Conservation (phyloP, 23 red algal genomes). For the Gracilaria gracilis region DNA sequence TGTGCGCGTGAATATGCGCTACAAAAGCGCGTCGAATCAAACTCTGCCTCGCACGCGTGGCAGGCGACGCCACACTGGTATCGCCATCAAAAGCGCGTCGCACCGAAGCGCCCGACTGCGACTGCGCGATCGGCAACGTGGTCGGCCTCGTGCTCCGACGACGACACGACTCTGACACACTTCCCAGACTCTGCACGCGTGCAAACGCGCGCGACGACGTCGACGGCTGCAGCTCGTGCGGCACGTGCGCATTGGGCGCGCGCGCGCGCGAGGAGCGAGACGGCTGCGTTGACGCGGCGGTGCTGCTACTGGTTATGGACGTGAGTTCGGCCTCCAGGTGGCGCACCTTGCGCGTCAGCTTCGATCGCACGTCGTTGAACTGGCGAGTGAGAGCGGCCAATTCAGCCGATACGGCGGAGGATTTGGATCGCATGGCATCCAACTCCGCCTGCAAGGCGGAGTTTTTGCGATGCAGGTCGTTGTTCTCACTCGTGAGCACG, state of each 20-base stretch:
- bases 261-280: not conserved
- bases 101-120: too few relatives aligned
- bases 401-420: not conserved
- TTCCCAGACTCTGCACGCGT: slow-evolving; percentile 34
- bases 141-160: not conserved
- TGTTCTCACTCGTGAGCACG: not conserved
- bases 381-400: not conserved
- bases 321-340: slow-evolving; percentile 26
- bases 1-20: slow-evolving; percentile 48
- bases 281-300: too few relatives aligned
- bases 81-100: not conserved
- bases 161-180: slow-evolving; percentile 8
- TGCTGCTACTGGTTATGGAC: not conserved
- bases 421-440: not conserved
- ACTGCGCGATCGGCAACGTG: not conserved
- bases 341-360: slow-evolving; percentile 3
- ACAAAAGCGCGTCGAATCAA: slow-evolving; percentile 55
- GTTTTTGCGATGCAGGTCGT: not conserved
- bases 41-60: not conserved
- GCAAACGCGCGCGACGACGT: not conserved
- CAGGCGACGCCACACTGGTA: slow-evolving; percentile 6
- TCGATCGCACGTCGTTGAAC: slow-evolving; percentile 5
- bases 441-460: not conserved
- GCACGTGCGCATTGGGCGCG: not conserved
- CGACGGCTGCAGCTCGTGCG: not conserved